These are phyloP conservation scores for Globisporangium alternatum DNA, from an alignment of 352 stramenopile genomes.

Conservation along the genomic window DNA sequence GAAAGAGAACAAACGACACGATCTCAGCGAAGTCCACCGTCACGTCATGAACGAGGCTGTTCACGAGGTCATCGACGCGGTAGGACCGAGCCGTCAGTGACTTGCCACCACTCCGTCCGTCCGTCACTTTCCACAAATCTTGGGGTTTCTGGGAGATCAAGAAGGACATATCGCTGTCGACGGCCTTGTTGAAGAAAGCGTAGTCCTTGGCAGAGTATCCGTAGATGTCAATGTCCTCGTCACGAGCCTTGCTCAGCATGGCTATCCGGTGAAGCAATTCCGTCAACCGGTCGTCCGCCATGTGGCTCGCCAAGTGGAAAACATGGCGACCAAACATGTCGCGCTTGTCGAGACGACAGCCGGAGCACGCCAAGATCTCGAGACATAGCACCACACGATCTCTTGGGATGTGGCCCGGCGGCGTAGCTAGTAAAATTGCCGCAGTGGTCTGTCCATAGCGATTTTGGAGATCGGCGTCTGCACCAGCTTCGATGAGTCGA, in stretches of 20 bases:
- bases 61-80: slow-evolving; percentile 33
- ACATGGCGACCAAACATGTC: slow-evolving; percentile 70
- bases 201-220: slow-evolving; percentile 61
- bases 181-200: slow-evolving; percentile 19
- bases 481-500: slow-evolving; percentile 49
- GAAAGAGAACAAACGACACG: slow-evolving; percentile 64
- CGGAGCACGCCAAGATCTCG: slow-evolving; percentile 46
- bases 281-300: slow-evolving; percentile 31
- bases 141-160: slow-evolving; percentile 31
- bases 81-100: slow-evolving; percentile 20
- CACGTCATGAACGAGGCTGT: slow-evolving; percentile 27
- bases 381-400: slow-evolving; percentile 42
- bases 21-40: slow-evolving; percentile 60
- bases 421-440: slow-evolving; percentile 44
- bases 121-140: slow-evolving; percentile 16
- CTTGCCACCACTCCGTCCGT: slow-evolving; percentile 8
- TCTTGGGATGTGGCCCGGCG: slow-evolving; percentile 12
- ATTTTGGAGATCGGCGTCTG: slow-evolving; percentile 60
- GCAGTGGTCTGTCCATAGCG: slow-evolving; percentile 67
- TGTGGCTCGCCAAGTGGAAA: slow-evolving; percentile 46
- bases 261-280: slow-evolving; percentile 31
- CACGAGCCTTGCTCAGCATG: slow-evolving; percentile 19
- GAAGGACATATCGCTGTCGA: slow-evolving; percentile 26
- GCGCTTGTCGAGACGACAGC: slow-evolving; percentile 40
- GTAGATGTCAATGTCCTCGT: slow-evolving; percentile 58